Evolutionary conservation across 1,139 yeast species (phyloP).

Genomic region (Groenewaldozyma sp.): DNA sequence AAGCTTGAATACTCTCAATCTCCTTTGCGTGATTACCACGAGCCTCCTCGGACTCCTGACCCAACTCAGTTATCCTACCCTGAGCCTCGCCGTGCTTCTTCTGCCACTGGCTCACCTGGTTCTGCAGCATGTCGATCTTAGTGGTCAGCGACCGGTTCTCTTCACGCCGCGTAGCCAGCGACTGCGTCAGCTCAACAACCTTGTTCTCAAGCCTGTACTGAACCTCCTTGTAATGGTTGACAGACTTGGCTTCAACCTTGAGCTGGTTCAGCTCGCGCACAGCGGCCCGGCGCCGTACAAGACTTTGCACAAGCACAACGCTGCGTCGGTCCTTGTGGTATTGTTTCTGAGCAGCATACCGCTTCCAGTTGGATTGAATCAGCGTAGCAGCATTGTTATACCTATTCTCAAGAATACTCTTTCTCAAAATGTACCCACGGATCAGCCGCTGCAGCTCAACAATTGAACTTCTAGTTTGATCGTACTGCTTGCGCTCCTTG

Average conservation of each 20-base stretch:
- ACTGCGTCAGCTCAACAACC: slow-evolving; percentile 88
- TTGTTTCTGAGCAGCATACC: slow-evolving; percentile 41
- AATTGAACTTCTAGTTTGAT: slow-evolving; percentile 41
- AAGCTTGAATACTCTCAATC: slow-evolving; percentile 39
- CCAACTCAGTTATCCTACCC: slow-evolving; percentile 21
- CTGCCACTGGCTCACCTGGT: slow-evolving; percentile 29
- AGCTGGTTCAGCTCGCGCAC: slow-evolving; percentile 50
- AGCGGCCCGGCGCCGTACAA: slow-evolving; percentile 71
- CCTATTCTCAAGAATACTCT: slow-evolving; percentile 38
- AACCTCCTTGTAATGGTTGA: slow-evolving; percentile 80
- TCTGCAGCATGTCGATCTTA: slow-evolving; percentile 46
- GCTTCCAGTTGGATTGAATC: slow-evolving; percentile 64
- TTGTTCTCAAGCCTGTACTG: slow-evolving; percentile 90
- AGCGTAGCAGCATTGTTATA: slow-evolving; percentile 54
- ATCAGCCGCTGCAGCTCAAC: slow-evolving; percentile 55
- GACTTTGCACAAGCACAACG: slow-evolving; percentile 65
- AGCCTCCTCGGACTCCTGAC: slow-evolving; percentile 48
- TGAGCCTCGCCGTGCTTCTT: slow-evolving; percentile 25
- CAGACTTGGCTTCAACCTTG: slow-evolving; percentile 82
- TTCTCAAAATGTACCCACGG: slow-evolving; percentile 58
- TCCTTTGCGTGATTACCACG: slow-evolving; percentile 45
- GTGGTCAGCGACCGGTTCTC: slow-evolving; percentile 66
- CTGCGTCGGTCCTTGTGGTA: slow-evolving; percentile 40
- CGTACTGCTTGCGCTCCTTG: slow-evolving; percentile 41
- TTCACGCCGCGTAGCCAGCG: slow-evolving; percentile 63